Evolutionary conservation across 2,329 filamentous ascomycete genomes (phyloP).

Genomic region (Periconia digitata): DNA sequence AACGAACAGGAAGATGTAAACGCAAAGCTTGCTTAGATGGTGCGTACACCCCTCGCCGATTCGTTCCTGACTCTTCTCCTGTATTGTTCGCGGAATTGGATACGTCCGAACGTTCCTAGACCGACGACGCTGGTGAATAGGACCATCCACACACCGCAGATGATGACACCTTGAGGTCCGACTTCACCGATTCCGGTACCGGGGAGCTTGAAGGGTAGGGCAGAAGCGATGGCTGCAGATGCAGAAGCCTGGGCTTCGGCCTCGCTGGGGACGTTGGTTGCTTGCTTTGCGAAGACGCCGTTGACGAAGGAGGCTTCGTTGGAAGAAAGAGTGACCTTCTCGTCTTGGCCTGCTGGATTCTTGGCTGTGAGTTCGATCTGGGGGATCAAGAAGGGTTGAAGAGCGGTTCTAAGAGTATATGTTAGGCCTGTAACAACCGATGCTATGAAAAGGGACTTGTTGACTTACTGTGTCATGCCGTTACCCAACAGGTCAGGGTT

Average conservation of each 20-base stretch:
- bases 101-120: constrained; percentile 66
- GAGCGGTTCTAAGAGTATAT: constrained; percentile 50
- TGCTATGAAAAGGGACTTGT: neutral
- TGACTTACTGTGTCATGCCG: constrained; percentile 62
- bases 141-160: constrained; percentile 64
- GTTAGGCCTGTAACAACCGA: constrained; percentile 13
- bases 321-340: constrained; percentile 67
- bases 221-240: constrained; percentile 43
- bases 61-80: constrained; percentile 53
- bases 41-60: constrained; percentile 31
- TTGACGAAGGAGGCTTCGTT: constrained; percentile 72
- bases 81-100: constrained; percentile 67
- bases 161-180: constrained; percentile 69
- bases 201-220: constrained; percentile 65
- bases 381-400: constrained; percentile 68
- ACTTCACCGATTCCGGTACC: constrained; percentile 65
- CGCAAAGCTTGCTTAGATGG: constrained; percentile 28
- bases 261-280: constrained; percentile 48
- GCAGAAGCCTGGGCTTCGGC: constrained; percentile 47
- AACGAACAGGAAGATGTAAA: neutral
- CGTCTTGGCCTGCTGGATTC: constrained; percentile 51
- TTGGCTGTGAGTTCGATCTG: constrained; percentile 66
- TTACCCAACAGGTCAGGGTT: constrained; percentile 58
- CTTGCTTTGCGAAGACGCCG: constrained; percentile 66
- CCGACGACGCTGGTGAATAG: constrained; percentile 58